phyloP scores from a whole-genome alignment of 2,329 filamentous ascomycete genomes.

The Colletotrichum tanaceti region DNA sequence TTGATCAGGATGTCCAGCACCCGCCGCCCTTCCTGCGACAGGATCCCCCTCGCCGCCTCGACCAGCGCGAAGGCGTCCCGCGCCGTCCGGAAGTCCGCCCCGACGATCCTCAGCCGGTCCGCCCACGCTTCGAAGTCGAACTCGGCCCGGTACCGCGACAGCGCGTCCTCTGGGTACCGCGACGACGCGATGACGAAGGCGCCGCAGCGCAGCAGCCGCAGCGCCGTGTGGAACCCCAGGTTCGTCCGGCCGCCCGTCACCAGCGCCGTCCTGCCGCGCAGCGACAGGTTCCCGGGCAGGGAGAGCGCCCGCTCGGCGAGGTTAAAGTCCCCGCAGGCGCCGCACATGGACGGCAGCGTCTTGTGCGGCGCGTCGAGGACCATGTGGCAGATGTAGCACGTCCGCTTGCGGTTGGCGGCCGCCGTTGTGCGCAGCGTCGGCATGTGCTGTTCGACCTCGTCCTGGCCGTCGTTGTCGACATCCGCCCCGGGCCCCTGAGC shows the following conservation, averaged over 20 bases:
- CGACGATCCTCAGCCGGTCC: conserved; percentile 44
- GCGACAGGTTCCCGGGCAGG: conserved; percentile 45
- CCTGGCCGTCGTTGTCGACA: not conserved
- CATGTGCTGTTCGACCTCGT: not conserved
- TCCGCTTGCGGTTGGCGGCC: not conserved
- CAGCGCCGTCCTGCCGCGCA: conserved; percentile 46
- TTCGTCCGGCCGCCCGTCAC: conserved; percentile 52
- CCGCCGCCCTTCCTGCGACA: conserved; percentile 32
- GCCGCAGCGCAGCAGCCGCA: conserved; percentile 51
- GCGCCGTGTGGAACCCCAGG: conserved; percentile 49
- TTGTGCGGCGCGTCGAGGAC: conserved; percentile 40
- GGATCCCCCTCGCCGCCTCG: conserved; percentile 41
- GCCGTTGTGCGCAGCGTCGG: not conserved
- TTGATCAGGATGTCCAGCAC: conserved; percentile 51
- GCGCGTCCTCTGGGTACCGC: conserved; percentile 51
- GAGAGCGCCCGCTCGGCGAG: conserved; percentile 46
- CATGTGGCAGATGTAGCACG: conserved; percentile 51
- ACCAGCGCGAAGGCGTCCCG: conserved; percentile 49
- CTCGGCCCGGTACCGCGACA: conserved; percentile 45
- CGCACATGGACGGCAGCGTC: conserved; percentile 47
- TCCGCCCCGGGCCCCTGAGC: not conserved
- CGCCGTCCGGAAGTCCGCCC: conserved; percentile 50
- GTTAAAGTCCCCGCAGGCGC: conserved; percentile 51
- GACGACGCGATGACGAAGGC: conserved; percentile 51
- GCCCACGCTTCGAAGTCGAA: conserved; percentile 42